Conservation (phyloP, 2,329 filamentous ascomycete species). For the Exophiala spinifera region DNA sequence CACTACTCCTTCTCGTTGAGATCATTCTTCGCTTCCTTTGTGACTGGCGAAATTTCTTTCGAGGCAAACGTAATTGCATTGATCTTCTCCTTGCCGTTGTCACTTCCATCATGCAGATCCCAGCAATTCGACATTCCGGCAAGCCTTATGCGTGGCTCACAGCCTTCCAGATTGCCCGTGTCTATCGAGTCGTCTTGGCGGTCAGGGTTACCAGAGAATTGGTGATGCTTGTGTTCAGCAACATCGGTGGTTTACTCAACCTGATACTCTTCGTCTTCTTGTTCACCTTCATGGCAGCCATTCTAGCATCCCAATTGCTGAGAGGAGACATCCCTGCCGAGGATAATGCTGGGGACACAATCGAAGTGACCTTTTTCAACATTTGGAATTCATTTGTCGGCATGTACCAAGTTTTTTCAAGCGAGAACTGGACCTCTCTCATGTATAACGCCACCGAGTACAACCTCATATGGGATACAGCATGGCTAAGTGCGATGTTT, state of each 20-base stretch:
- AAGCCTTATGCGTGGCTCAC: conserved; percentile 82
- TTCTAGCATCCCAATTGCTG: conserved; percentile 90
- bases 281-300: conserved; percentile 88
- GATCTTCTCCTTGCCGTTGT: conserved; percentile 77
- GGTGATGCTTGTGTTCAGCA: conserved; percentile 82
- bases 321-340: conserved; percentile 72
- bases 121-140: conserved; percentile 69
- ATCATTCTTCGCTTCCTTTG: conserved; percentile 74
- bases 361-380: conserved; percentile 75
- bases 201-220: conserved; percentile 83
- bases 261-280: conserved; percentile 95
- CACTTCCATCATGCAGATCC: conserved; percentile 81
- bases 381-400: conserved; percentile 96
- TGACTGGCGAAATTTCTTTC: conserved; percentile 79
- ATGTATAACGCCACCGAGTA: conserved; percentile 77
- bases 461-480: conserved; percentile 63
- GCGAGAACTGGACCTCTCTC: conserved; percentile 90
- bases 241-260: conserved; percentile 87
- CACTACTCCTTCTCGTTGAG: conserved; percentile 73
- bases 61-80: conserved; percentile 69
- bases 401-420: conserved; percentile 96
- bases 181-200: conserved; percentile 87
- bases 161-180: conserved; percentile 86
- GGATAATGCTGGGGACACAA: conserved; percentile 60
- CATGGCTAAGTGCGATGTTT: conserved; percentile 90